These are phyloP conservation scores for Albugo laibachii DNA, from an alignment of 352 stramenopile species.

Conservation along the genomic window DNA sequence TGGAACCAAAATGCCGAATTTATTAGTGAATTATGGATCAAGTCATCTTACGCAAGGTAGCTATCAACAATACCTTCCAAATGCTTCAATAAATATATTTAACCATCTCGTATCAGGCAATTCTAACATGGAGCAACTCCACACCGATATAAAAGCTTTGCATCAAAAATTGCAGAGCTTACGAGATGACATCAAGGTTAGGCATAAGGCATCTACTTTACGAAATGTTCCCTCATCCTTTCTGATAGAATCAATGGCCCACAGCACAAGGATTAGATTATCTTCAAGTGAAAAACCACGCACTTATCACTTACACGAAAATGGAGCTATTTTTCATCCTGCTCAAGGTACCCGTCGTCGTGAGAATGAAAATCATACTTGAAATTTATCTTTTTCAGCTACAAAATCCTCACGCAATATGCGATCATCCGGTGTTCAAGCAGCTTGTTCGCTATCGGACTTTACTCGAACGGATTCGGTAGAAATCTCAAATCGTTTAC, in stretches of 20 bases:
- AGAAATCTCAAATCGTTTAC: background rate
- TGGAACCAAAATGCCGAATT: background rate
- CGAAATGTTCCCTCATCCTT: background rate
- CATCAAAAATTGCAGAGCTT: constrained; percentile 6
- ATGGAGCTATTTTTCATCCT: constrained; percentile 72
- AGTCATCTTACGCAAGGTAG: too few relatives aligned
- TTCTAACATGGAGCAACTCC: constrained; percentile 1
- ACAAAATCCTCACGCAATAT: constrained; percentile 39
- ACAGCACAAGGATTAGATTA: constrained; percentile 53
- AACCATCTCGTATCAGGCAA: background rate
- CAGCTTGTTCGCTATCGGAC: constrained; percentile 70
- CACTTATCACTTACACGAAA: constrained; percentile 70
- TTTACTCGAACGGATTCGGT: constrained; percentile 67
- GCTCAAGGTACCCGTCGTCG: constrained; percentile 26
- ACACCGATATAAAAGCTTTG: constrained; percentile 3
- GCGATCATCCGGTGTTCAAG: constrained; percentile 68
- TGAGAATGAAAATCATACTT: constrained; percentile 1
- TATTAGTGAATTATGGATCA: too few relatives aligned
- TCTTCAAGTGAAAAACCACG: constrained; percentile 78
- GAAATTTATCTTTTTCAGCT: constrained; percentile 12
- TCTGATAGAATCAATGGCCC: constrained; percentile 25
- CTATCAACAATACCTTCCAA: too few relatives aligned
- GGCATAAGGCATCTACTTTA: background rate
- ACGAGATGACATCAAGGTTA: constrained; percentile 1
- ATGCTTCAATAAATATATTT: too few relatives aligned